Base-by-base conservation (phyloP, 2,329 filamentous ascomycete species). In the Fusarium redolens region DNA sequence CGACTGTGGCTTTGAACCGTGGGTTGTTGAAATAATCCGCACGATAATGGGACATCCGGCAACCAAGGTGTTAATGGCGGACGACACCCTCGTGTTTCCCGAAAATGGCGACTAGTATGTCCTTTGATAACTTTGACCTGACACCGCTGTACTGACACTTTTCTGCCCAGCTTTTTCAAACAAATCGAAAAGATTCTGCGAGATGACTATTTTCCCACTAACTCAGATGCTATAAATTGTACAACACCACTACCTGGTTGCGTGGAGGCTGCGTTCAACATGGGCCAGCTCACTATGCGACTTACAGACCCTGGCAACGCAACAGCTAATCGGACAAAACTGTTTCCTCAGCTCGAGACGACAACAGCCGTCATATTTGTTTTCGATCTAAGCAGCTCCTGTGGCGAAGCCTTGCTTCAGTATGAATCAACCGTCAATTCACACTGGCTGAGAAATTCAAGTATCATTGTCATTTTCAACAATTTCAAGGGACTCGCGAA, bases 161-260 rank as follows among this genome's bases (percentile, higher is more conserved):
- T 37, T 17, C 4, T 7, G 7, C 4, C 4, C 11, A 51, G 48
- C 6, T 25, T 25, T 7, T 7, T 51, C 0, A 25, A 20, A 3
- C 11, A 51, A 7, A 37, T 51, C 3, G 22, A 28, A 10, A 11
- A 8, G n/a, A 3, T 37, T 2, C 1, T 51, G 3, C n/a, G 22
- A 25, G n/a, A 35, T 2, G 1, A 18, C 3, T 51, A 51, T 10
- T 0, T 35, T 0, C 17, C 48, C 0, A 37, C 31, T 2, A 15
- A 35, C 7, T 9, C 1, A 1, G 48, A 51, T 25, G 31, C 48
- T 13, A 51, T 37, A 11, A 7, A 1, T 0, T 51, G 48, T 14
- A 2, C 17, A 35, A 25, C 31, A 35, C 20, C 31, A 35, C 3
- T 51, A 4, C 31, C 48, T 37, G n/a, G 48, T 11, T 51, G 48